phyloP scores from a whole-genome alignment of 179 eudicot species.

The Pouteria campechiana region DNA sequence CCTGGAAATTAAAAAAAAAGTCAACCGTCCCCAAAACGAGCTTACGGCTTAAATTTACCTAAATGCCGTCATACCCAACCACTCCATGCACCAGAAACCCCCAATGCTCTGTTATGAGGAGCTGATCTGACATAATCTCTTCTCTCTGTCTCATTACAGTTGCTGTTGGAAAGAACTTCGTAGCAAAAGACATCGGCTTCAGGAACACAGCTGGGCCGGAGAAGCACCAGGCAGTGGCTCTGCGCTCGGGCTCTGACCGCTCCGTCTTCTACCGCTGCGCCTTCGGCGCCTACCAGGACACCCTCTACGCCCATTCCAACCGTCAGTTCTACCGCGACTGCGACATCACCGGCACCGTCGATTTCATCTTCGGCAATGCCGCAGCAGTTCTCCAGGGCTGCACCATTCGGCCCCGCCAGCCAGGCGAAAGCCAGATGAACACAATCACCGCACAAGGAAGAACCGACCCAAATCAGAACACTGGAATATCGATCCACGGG shows the following conservation, averaged over 20 bases:
- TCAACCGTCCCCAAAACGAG: too few species aligned
- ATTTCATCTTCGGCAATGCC: conserved; percentile 68
- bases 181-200: conserved; percentile 51
- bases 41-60: too few species aligned
- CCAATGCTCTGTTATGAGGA: too few species aligned
- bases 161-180: conserved; percentile 42
- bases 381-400: conserved; percentile 59
- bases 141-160: too few species aligned
- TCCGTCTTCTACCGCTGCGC: conserved; percentile 46
- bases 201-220: conserved; percentile 51
- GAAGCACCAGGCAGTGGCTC: conserved; percentile 70
- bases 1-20: too few species aligned
- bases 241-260: conserved; percentile 49
- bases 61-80: too few species aligned
- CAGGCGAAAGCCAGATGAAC: conserved; percentile 39
- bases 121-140: too few species aligned
- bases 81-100: too few species aligned
- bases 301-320: conserved; percentile 61
- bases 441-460: conserved; percentile 74
- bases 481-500: conserved; percentile 51
- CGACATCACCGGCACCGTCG: conserved; percentile 55
- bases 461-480: conserved; percentile 52
- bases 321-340: conserved; percentile 71
- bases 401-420: conserved; percentile 53
- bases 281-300: conserved; percentile 63